Base-by-base conservation (phyloP, 208 protist genomes). In the Zelonia costaricensis region DNA sequence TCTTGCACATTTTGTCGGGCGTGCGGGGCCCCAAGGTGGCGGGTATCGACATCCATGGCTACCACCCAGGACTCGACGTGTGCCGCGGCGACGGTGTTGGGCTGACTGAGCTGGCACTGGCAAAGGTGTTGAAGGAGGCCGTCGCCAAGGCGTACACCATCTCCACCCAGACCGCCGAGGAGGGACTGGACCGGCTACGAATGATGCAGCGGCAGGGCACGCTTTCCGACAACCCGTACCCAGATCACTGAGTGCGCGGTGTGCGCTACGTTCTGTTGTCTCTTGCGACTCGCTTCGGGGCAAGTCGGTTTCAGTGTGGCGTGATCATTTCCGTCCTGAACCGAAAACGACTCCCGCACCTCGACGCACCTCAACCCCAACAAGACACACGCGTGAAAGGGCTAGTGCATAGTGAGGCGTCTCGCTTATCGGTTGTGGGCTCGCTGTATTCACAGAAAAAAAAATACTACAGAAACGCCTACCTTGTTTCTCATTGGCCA, bases 121-220 rank as follows among this genome's bases (percentile, higher is more conserved):
- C 82, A 10, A 94, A 94, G 38, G 75, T 94, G n/a, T 33, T 92
- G 40, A 89, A 92, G 55, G 88, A 94, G 54, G 48, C 58, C 23
- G 82, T 94, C 46, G 58, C 90, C 6, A 91, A 92, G 56, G 57
- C 69, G 22, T 94, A 83, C 65, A 73, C 74, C 20, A 94, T 94
- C 36, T 91, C 88, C 3, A 88, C 84, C 12, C 70, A 83, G 40
- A 94, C 88, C 35, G 79, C 84, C 43, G 82, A 92, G 56, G 88
- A 94, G 56, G 88, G 88, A n/a, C 74, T 92, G 45, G 74, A 67
- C 8, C 58, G 84, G 15, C 74, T 94, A 30, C 69, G 90, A 58
- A 82, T 94, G 77, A 76, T 94, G 78, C 88, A 94, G 49, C 84
- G 82, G 18, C 79, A 94, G 45, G 88, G 88, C 45, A 86, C 81